Base-by-base conservation (phyloP, 83 land plant genomes). In the Diphasiastrum complanatum region DNA sequence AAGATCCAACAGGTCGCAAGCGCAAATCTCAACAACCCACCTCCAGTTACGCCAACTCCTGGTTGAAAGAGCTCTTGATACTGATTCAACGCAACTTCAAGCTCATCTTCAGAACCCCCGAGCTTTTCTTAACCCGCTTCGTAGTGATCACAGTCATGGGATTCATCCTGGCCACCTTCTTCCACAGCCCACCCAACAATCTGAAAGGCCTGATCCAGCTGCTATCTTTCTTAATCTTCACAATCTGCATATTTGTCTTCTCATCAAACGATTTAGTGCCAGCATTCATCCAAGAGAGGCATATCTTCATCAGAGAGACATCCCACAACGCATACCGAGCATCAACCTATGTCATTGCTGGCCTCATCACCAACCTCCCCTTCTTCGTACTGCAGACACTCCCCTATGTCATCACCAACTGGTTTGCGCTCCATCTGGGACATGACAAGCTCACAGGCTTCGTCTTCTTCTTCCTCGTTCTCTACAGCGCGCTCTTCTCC, bases 251-350 rank as follows among this genome's bases (percentile, higher is more conserved):
- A 57, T 71, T 82, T 59, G 73, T 85, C 70, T 85, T 79, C 83
- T 73, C 86, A 26, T 79, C 83, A 51, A 77, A 67, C 43, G 89
- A 85, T 34, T 83, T 83, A 2, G 72, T 85, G 51, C 86, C 89
- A 4, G 79, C 78, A 19, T 82, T 85, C 68, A 74, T 85, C 32
- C 77, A 79, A 36, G 85, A 85, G 53, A 76, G 89, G 26, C 74
- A 63, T 55, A 76, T 85, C 33, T 85, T 85, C 73, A 70, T 85
- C 47, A 65, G 89, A 5, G 89, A 85, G 33, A 85, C 81, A 1
- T 76, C 86, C 20, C 83, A 77, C 61, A 77, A 74, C 30, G 81
- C 86, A 22, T 85, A 83, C 58, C 64, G 90, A 55, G 73, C 79
- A 35, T 82, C 86, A 11, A 65, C 81, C 19, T 85, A 82, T 37